Evolutionary conservation across 176 grass and related monocot genomes (phyloP), one percentile per base, ranked within the genome.

Genomic region (Oryza australiensis): DNA sequence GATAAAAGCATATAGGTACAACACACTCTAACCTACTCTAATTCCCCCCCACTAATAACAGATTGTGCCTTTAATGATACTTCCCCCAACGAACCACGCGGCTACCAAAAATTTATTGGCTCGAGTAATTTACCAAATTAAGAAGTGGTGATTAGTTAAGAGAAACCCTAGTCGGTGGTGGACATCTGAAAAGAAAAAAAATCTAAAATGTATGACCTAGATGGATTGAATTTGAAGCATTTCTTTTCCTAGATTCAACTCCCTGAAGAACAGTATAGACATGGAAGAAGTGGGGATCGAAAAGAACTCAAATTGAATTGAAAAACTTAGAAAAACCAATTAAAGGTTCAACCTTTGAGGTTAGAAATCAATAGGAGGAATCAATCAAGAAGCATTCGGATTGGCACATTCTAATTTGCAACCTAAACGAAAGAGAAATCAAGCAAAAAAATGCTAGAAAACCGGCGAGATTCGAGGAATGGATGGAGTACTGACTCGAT

Each of bases 401-500:
- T 83, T 46, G 12, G 12, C 69, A 26, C 81, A 70, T 80, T 71
- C 53, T 76, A 80, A 55, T 42, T 81, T 55, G 55, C 77, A 81
- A 59, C 68, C n/a, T 78, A 20, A 15, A 23, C 7, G 34, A 35
- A 35, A 35, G 34, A 35, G 34, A 68, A 16, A 48, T 48, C 45
- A 5, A 48, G 45, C 45, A 48, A 18, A 49, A 49, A 49, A 49
- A 49, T 42, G 9, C 9, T 1, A 12, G 40, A 42, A 16, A 37
- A n/a, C 6, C 28, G 30, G 30, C 30, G 30, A 53, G 48, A 14
- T 14, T 45, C 53, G 35, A 22, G 30, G 8, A 34, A 48, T 76
- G 74, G 26, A 82, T 76, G 13, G 3, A 18, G 20, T 33, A 81
- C 94, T 94, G 45, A 97, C 94, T 97, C 82, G 51, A 97, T 97